A percentile compares a stretch with the other conserved stretches of the same genome.
phyloP scores from a whole-genome alignment of 129 eudicot genomes.

The Helianthus tuberosus region DNA sequence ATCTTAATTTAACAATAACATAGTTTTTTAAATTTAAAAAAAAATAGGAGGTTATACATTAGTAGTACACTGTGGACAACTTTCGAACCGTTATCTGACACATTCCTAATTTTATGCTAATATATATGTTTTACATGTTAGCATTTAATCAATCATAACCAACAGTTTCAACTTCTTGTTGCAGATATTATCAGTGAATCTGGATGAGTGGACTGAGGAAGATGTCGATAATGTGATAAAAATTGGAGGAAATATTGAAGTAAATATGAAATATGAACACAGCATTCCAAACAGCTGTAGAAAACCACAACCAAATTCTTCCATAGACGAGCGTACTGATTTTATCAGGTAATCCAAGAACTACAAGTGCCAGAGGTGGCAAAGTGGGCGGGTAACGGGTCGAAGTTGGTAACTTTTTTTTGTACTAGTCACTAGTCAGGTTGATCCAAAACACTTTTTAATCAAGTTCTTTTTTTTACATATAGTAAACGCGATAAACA shows the following conservation, averaged over 20 bases:
- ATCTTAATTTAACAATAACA: background rate
- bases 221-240: conserved; percentile 73
- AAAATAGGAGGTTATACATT: background rate
- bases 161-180: background rate
- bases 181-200: conserved; percentile 82
- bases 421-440: background rate
- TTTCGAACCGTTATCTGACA: background rate
- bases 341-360: conserved; percentile 62
- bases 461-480: background rate
- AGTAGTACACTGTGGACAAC: background rate
- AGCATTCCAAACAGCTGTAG: conserved; percentile 50
- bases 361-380: background rate
- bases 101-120: background rate
- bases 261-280: conserved; percentile 78
- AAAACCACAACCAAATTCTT: conserved; percentile 82
- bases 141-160: background rate
- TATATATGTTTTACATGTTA: background rate
- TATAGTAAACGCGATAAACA: background rate
- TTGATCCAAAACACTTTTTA: background rate
- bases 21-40: background rate
- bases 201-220: conserved; percentile 93
- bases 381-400: background rate
- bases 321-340: conserved; percentile 75
- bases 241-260: conserved; percentile 73
- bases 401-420: background rate